phyloP scores from a whole-genome alignment of 2,329 filamentous ascomycete species.

The Epicoccum nigrum region DNA sequence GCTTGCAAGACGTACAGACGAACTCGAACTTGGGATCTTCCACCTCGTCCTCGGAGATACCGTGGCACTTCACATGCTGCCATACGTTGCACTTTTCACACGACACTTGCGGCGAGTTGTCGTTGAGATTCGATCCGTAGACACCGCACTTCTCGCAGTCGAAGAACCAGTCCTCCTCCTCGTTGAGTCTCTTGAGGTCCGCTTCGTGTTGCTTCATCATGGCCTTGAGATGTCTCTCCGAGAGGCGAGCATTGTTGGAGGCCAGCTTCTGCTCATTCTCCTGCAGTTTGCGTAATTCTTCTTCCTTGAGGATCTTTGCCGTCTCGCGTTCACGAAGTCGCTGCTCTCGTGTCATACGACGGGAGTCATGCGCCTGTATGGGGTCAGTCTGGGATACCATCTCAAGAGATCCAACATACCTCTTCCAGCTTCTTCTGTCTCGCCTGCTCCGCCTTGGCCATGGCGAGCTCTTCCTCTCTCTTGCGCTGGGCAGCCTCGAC shows the following conservation, averaged over 20 bases:
- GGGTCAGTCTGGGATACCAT: constrained; percentile 28
- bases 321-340: constrained; percentile 84
- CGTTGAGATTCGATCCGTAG: constrained; percentile 86
- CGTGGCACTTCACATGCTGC: constrained; percentile 94
- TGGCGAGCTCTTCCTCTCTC: constrained; percentile 67
- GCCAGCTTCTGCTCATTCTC: constrained; percentile 70
- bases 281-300: constrained; percentile 79
- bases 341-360: constrained; percentile 83
- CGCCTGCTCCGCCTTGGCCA: constrained; percentile 65
- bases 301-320: constrained; percentile 81
- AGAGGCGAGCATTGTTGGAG: constrained; percentile 61
- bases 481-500: constrained; percentile 73
- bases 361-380: constrained; percentile 71
- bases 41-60: constrained; percentile 77
- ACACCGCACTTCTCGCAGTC: constrained; percentile 88
- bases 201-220: constrained; percentile 81
- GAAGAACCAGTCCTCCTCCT: constrained; percentile 87
- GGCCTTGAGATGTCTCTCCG: constrained; percentile 78
- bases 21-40: constrained; percentile 81
- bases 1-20: constrained; percentile 78
- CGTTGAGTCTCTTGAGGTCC: constrained; percentile 72
- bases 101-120: constrained; percentile 90
- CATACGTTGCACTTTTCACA: constrained; percentile 95
- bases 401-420: constrained; percentile 40
- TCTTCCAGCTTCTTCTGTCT: constrained; percentile 70